phyloP scores from a whole-genome alignment of 2,329 filamentous ascomycete species.

The Calycina marina region DNA sequence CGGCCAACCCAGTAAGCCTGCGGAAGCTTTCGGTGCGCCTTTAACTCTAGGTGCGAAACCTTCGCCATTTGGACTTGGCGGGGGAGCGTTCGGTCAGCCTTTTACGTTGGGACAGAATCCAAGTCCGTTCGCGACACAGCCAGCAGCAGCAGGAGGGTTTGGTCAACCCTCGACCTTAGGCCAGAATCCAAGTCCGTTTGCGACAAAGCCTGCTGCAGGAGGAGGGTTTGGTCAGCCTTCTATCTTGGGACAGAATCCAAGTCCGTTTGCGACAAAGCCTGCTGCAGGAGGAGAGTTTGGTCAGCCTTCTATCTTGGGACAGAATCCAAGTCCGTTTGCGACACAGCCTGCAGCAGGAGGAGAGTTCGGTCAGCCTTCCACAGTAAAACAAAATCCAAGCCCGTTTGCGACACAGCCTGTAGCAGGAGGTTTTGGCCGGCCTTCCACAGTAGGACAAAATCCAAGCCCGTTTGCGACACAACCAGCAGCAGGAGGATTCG shows the following conservation, averaged over 20 bases:
- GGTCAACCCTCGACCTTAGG: conserved; percentile 26
- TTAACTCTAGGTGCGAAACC: conserved; percentile 24
- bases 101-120: too few relatives aligned
- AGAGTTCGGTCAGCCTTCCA: conserved; percentile 8
- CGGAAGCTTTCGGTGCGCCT: conserved; percentile 27
- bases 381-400: background rate
- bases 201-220: conserved; percentile 14
- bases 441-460: conserved; percentile 24
- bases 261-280: conserved; percentile 11
- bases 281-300: conserved; percentile 26
- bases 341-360: too few relatives aligned
- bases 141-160: conserved; percentile 20
- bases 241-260: conserved; percentile 23
- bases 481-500: conserved; percentile 18
- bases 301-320: conserved; percentile 25
- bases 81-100: too few relatives aligned
- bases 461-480: conserved; percentile 18
- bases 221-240: conserved; percentile 26
- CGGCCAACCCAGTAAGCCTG: conserved; percentile 21
- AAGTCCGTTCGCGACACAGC: conserved; percentile 14
- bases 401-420: too few relatives aligned
- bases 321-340: conserved; percentile 19
- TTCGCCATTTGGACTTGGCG: conserved; percentile 16
- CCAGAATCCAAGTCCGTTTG: conserved; percentile 22
- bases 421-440: conserved; percentile 25